phyloP scores from a whole-genome alignment of 1,139 yeast genomes.

The Candida neerlandica region DNA sequence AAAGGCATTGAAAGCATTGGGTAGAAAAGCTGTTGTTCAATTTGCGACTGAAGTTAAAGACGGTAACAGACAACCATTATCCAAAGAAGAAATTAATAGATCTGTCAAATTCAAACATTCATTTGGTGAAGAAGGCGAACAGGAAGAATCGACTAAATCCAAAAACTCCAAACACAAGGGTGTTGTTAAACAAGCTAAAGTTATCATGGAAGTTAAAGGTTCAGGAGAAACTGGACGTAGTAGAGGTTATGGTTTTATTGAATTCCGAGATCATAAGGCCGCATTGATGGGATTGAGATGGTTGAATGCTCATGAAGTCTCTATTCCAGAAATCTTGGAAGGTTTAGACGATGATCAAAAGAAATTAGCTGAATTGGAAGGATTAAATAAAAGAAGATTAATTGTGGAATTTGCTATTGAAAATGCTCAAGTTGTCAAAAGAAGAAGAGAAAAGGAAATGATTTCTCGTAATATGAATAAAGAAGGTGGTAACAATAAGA shows the following conservation, averaged over 20 bases:
- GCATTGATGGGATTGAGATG: conserved; percentile 97
- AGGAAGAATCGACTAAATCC: conserved; percentile 46
- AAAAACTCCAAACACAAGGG: conserved; percentile 80
- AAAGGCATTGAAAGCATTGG: conserved; percentile 85
- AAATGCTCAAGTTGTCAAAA: conserved; percentile 88
- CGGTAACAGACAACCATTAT: conserved; percentile 75
- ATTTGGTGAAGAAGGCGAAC: conserved; percentile 37
- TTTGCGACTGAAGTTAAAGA: conserved; percentile 91
- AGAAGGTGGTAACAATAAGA: conserved; percentile 23
- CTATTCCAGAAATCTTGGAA: conserved; percentile 65
- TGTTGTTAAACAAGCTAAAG: conserved; percentile 90
- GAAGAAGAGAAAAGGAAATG: conserved; percentile 74
- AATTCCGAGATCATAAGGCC: conserved; percentile 86
- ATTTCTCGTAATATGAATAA: conserved; percentile 40
- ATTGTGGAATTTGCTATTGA: conserved; percentile 96
- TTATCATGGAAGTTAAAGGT: conserved; percentile 88
- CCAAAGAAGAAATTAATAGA: conserved; percentile 85
- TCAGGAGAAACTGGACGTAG: conserved; percentile 87
- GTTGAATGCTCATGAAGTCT: conserved; percentile 91
- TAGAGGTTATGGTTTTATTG: conserved; percentile 96
- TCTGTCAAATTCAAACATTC: conserved; percentile 67
- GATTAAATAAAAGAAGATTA: conserved; percentile 66
- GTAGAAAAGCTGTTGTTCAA: conserved; percentile 91
- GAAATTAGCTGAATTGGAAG: conserved; percentile 54
- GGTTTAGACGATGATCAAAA: conserved; percentile 75